phyloP scores from a whole-genome alignment of 1,284 basidiomycete genomes.

The Ustilago esculenta region DNA sequence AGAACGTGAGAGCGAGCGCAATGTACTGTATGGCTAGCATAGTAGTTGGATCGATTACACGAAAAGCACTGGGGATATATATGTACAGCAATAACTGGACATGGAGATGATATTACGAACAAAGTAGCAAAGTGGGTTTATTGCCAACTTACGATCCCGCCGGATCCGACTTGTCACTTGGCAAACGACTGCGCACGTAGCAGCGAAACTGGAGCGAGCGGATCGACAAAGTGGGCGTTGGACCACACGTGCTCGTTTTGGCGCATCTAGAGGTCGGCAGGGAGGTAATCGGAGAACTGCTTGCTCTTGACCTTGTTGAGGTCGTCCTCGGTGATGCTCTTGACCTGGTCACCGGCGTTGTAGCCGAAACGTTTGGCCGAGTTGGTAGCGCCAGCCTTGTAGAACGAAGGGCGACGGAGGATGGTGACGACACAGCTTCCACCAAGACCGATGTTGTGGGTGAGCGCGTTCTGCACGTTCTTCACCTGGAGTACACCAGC shows the following conservation, averaged over 20 bases:
- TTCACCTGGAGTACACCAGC: slow-evolving; percentile 72
- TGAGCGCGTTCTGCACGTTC: slow-evolving; percentile 80
- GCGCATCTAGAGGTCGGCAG: slow-evolving; percentile 30
- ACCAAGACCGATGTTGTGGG: slow-evolving; percentile 85
- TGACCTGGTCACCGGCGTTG: slow-evolving; percentile 54
- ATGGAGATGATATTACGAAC: no score
- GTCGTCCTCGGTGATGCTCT: slow-evolving; percentile 55
- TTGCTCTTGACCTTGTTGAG: slow-evolving; percentile 59
- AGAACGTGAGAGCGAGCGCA: no score
- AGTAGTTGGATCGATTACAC: no score
- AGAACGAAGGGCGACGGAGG: slow-evolving; percentile 52
- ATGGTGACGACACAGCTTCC: slow-evolving; percentile 66
- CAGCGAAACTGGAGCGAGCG: not conserved
- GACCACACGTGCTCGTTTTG: not conserved
- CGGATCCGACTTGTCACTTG: no score
- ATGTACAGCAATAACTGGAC: no score
- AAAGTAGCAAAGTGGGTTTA: no score
- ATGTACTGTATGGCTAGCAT: no score
- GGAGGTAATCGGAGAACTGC: slow-evolving; percentile 57
- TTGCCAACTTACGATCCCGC: no score
- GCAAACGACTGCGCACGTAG: no score
- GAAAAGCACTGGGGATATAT: no score
- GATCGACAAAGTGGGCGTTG: not conserved
- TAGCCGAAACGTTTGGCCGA: slow-evolving; percentile 59
- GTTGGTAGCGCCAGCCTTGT: slow-evolving; percentile 49